phyloP scores from a whole-genome alignment of 805 yeast species.

The Ogataea methanolica region DNA sequence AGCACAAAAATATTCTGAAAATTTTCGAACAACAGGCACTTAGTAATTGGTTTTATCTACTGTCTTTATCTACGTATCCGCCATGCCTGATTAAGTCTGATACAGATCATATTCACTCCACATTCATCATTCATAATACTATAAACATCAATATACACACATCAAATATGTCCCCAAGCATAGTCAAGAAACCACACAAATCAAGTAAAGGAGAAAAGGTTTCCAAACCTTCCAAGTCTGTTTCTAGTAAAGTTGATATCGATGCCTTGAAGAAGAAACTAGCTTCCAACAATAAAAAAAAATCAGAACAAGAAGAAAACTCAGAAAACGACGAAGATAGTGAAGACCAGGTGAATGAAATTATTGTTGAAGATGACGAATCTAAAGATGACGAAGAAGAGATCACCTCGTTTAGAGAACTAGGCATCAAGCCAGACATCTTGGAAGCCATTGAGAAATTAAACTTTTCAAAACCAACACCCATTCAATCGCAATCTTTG shows the following conservation, averaged over 20 bases:
- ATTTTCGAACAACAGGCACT: too few species aligned
- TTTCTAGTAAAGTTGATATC: slow-evolving; percentile 22
- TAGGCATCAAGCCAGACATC: slow-evolving; percentile 71
- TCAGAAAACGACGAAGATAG: slow-evolving; percentile 8
- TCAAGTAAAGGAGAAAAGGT: slow-evolving; percentile 2
- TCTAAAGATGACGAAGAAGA: slow-evolving; percentile 7
- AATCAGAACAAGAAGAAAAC: slow-evolving; percentile 14
- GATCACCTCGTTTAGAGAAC: slow-evolving; percentile 40
- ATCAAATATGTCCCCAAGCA: slow-evolving; percentile 16
- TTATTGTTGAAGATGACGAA: slow-evolving; percentile 7
- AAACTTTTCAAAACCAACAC: slow-evolving; percentile 81
- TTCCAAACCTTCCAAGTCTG: slow-evolving; percentile 9
- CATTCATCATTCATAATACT: too few species aligned
- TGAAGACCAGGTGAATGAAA: slow-evolving; percentile 13
- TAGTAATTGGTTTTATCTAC: too few species aligned
- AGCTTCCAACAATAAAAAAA: slow-evolving; percentile 8
- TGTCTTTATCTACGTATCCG: too few species aligned
- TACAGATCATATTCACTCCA: too few species aligned
- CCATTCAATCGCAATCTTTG: slow-evolving; percentile 87
- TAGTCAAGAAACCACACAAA: not conserved
- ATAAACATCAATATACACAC: too few species aligned
- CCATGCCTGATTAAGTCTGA: too few species aligned
- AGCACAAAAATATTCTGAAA: too few species aligned
- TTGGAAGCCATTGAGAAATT: slow-evolving; percentile 72
- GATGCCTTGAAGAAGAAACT: slow-evolving; percentile 28